Evolutionary conservation across 208 protist genomes (phyloP).

Genomic region (Spironucleus salmonicida): DNA sequence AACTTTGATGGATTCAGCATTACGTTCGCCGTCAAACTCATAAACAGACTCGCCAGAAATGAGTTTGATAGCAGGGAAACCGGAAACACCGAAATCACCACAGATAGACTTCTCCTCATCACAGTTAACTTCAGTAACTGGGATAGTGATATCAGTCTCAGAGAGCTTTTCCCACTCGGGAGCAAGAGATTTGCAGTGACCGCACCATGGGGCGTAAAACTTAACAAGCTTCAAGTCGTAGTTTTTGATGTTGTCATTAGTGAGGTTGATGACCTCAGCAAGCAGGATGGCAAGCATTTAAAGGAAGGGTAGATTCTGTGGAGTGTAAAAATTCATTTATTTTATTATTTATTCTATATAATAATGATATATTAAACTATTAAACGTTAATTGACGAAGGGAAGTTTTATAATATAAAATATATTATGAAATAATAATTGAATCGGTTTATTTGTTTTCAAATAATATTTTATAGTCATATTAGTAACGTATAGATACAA

Average conservation of each 20-base stretch:
- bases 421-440: no score
- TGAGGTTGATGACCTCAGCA: slow-evolving; percentile 11
- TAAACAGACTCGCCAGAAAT: background rate
- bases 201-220: slow-evolving; percentile 40
- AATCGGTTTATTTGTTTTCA: no score
- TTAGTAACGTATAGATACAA: no score
- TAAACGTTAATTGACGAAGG: no score
- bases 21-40: slow-evolving; percentile 7
- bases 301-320: no score
- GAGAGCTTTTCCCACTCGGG: slow-evolving; percentile 25
- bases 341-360: no score
- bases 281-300: background rate
- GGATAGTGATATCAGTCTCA: background rate
- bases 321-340: no score
- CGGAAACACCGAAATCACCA: slow-evolving; percentile 12
- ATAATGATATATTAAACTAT: no score
- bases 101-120: slow-evolving; percentile 11
- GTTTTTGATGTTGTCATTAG: slow-evolving; percentile 14
- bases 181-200: slow-evolving; percentile 34
- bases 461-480: no score
- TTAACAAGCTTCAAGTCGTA: background rate
- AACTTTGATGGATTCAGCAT: background rate
- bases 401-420: no score
- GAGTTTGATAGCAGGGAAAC: slow-evolving; percentile 17
- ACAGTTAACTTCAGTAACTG: slow-evolving; percentile 28